Conservation (phyloP, 192 early-diverging fungal genomes). For the Linnemannia elongata region DNA sequence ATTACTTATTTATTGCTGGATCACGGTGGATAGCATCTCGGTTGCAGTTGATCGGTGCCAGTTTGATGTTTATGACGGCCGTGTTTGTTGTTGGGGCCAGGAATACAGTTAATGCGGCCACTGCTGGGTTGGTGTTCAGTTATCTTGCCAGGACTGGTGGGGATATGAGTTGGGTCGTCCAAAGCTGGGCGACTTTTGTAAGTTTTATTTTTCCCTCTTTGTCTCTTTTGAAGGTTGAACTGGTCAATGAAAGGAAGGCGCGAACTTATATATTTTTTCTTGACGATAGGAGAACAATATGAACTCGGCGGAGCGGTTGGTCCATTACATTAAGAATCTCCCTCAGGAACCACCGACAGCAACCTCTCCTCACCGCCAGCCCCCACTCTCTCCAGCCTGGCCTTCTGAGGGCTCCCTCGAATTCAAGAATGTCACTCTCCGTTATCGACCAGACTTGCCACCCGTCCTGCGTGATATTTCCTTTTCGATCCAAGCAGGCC, state of each 20-base stretch:
- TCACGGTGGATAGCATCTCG: slow-evolving; percentile 78
- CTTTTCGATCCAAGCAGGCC: slow-evolving; percentile 67
- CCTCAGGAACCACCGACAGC: slow-evolving; percentile 38
- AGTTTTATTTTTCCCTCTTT: slow-evolving; percentile 29
- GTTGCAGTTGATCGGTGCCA: slow-evolving; percentile 72
- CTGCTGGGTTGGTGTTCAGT: slow-evolving; percentile 79
- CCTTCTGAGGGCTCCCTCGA: slow-evolving; percentile 76
- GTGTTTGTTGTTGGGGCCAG: slow-evolving; percentile 73
- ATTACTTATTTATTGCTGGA: slow-evolving; percentile 76
- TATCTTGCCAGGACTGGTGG: slow-evolving; percentile 81
- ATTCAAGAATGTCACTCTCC: slow-evolving; percentile 74
- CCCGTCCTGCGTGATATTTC: slow-evolving; percentile 82
- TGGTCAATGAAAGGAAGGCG: too few species aligned
- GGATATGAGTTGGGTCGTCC: slow-evolving; percentile 72
- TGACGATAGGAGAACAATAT: slow-evolving; percentile 20
- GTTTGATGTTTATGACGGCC: slow-evolving; percentile 83
- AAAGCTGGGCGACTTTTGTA: slow-evolving; percentile 74
- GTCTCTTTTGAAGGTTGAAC: neutral
- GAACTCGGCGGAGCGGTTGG: slow-evolving; percentile 31
- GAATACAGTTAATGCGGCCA: slow-evolving; percentile 68
- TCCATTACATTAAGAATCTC: slow-evolving; percentile 26
- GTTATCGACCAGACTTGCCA: slow-evolving; percentile 74
- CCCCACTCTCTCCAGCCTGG: slow-evolving; percentile 60
- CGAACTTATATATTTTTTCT: neutral
- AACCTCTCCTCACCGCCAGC: slow-evolving; percentile 1